Evolutionary conservation across 1,284 basidiomycete genomes (phyloP).

Genomic region (Phlebopus sp.): DNA sequence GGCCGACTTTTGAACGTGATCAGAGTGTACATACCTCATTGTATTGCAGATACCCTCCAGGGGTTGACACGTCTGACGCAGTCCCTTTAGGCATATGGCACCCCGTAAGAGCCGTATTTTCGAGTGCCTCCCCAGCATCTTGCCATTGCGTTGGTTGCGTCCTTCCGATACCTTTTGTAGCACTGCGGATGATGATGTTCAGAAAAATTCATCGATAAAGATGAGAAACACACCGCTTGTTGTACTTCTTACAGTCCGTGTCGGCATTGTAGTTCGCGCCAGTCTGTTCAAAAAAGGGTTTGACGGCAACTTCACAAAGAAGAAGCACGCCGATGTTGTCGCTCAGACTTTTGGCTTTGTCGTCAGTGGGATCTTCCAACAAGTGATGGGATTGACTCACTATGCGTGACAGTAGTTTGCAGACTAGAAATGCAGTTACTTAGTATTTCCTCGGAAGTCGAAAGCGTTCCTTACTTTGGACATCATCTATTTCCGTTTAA

Average conservation of each 20-base stretch:
- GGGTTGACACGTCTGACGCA: constrained; percentile 34
- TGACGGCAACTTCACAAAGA: constrained; percentile 57
- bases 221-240: constrained; percentile 27
- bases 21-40: constrained; percentile 44
- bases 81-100: constrained; percentile 59
- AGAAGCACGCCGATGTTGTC: constrained; percentile 51
- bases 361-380: not conserved
- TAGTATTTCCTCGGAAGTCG: not conserved
- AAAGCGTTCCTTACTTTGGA: constrained; percentile 44
- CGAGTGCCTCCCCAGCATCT: constrained; percentile 54
- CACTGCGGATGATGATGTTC: constrained; percentile 29
- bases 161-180: constrained; percentile 54
- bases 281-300: constrained; percentile 51
- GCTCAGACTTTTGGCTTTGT: constrained; percentile 40
- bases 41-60: constrained; percentile 42
- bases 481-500: constrained; percentile 47
- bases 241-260: constrained; percentile 42
- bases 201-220: not conserved
- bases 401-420: constrained; percentile 56
- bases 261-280: constrained; percentile 52
- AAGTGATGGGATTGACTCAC: constrained; percentile 32
- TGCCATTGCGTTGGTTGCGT: constrained; percentile 57
- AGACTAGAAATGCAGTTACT: constrained; percentile 35
- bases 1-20: not conserved
- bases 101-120: constrained; percentile 48